Base-by-base conservation (phyloP, 78 protist species). In the Acrasis kona region DNA sequence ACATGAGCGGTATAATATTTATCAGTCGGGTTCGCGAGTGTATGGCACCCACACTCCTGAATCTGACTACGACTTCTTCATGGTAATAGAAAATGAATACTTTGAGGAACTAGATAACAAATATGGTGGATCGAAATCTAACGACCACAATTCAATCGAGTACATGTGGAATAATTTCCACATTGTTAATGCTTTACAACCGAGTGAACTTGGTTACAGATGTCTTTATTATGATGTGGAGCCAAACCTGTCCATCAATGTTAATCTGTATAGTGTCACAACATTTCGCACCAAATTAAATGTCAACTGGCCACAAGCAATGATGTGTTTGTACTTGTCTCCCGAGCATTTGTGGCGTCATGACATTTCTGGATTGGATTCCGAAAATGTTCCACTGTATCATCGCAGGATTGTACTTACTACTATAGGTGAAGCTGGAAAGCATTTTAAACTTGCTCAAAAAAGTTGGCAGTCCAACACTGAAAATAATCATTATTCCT, bases 181-280 rank as follows among this genome's bases (percentile, higher is more conserved):
- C n/a, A n/a, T n/a, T n/a, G n/a, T n/a, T n/a, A n/a, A n/a, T n/a
- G n/a, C n/a, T n/a, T n/a, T n/a, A n/a, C 19, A 50, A 50, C 61
- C 19, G 61, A 50, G 19, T 50, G 61, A 50, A 50, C 34, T n/a
- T n/a, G 61, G 19, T n/a, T 50, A 50, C 19, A 19, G 19, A 50
- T 50, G 61, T 50, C 61, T 50, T 50, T 50, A 50, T 50, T 50
- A n/a, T 50, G 61, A 50, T 50, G n/a, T n/a, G n/a, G n/a, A n/a
- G n/a, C n/a, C n/a, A n/a, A n/a, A n/a, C n/a, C n/a, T n/a, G n/a
- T 19, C 19, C 61, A 50, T 50, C 19, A 50, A 50, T 50, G 19
- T 50, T 50, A 50, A 50, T 50, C 19, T 50, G 19, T 50, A 50
- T 19, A n/a, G 34, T n/a, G 19, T n/a, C 19, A 50, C 34, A 50